Evolutionary conservation across 805 yeast species (phyloP).

Genomic region (Yarrowia osloensis): DNA sequence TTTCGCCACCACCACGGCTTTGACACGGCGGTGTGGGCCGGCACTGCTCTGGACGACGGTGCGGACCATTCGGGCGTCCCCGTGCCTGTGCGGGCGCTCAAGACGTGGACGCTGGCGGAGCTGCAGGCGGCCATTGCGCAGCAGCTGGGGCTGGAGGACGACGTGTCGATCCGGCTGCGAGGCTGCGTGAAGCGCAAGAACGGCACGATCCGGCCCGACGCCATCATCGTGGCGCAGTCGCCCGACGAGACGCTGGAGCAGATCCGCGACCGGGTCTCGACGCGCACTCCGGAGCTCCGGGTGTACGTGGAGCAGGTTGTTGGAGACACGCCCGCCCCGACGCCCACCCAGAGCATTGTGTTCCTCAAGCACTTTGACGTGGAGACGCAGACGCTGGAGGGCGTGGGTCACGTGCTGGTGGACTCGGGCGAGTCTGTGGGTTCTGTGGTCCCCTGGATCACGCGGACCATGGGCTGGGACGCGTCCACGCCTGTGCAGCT

Average conservation of each 20-base stretch:
- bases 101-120: slow-evolving; percentile 14
- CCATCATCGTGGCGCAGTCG: slow-evolving; percentile 7
- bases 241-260: slow-evolving; percentile 27
- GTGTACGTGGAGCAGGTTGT: not conserved
- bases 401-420: slow-evolving; percentile 62
- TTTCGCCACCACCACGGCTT: slow-evolving; percentile 68
- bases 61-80: slow-evolving; percentile 5
- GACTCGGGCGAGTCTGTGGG: slow-evolving; percentile 49
- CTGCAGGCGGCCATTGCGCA: not conserved
- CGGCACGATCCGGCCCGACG: slow-evolving; percentile 20
- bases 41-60: slow-evolving; percentile 42
- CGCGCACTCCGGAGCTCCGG: not conserved
- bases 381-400: slow-evolving; percentile 54
- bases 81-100: slow-evolving; percentile 14
- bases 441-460: slow-evolving; percentile 39
- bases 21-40: slow-evolving; percentile 67
- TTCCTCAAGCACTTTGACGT: slow-evolving; percentile 69
- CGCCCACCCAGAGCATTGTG: slow-evolving; percentile 34
- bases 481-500: slow-evolving; percentile 38
- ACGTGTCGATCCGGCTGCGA: not conserved
- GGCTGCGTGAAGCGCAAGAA: slow-evolving; percentile 27
- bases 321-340: not conserved
- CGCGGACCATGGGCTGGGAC: slow-evolving; percentile 39
- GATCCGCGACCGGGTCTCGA: not conserved
- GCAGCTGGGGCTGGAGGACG: not conserved